These are phyloP conservation scores for Suhomyces sp. DNA, from an alignment of 805 yeast genomes.

Conservation along the genomic window DNA sequence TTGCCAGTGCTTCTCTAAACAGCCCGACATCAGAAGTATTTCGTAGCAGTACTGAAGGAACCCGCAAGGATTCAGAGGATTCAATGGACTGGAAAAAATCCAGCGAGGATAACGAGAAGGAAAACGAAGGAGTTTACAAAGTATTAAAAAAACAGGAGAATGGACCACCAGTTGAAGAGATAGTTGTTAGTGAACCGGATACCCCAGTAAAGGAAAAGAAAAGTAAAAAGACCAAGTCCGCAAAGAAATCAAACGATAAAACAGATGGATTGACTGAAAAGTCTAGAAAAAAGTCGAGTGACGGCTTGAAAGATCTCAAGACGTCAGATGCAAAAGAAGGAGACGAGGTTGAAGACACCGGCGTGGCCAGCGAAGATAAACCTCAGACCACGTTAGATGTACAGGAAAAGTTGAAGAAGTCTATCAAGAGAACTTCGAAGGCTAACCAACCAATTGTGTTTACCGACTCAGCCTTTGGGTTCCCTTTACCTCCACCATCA, in stretches of 20 bases:
- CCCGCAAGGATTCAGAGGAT: background rate
- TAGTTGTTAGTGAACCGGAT: conserved; percentile 1
- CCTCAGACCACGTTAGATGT: conserved; percentile 37
- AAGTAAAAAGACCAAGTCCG: conserved; percentile 4
- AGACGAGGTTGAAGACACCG: conserved; percentile 5
- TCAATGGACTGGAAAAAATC: background rate
- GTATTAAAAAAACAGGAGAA: background rate
- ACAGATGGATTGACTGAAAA: background rate
- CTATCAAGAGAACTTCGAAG: conserved; percentile 38
- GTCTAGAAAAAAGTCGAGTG: conserved; percentile 6
- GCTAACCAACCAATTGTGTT: conserved; percentile 47
- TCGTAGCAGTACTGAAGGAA: background rate
- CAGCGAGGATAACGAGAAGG: background rate
- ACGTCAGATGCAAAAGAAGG: conserved; percentile 5
- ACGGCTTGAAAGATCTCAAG: conserved; percentile 7
- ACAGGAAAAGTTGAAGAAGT: conserved; percentile 42
- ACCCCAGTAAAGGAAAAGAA: conserved; percentile 9
- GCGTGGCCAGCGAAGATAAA: conserved; percentile 14
- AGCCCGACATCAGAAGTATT: conserved; percentile 3
- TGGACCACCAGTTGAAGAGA: conserved; percentile 1
- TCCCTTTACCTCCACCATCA: conserved; percentile 80
- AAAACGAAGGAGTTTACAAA: background rate
- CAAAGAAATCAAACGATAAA: conserved; percentile 3
- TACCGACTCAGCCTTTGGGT: conserved; percentile 82
- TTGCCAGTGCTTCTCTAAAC: background rate